Base-by-base conservation (phyloP, 495 filamentous ascomycete genomes). In the Cudoniella acicularis region DNA sequence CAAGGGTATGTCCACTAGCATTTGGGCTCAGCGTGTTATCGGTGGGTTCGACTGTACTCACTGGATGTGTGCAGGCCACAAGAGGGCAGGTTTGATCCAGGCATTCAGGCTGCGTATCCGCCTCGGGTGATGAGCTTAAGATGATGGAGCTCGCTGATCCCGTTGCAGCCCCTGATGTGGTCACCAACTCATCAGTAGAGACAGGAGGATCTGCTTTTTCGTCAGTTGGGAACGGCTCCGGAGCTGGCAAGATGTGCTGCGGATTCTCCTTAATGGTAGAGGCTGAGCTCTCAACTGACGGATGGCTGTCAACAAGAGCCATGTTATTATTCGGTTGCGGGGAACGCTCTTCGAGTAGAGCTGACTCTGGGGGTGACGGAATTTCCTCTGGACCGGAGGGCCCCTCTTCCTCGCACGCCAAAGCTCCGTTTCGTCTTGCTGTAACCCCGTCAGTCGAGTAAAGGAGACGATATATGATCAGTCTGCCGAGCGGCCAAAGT, bases 171-270 rank as follows among this genome's bases (percentile, higher is more conserved):
- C 22, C 51, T 54, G 17, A 54, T 54, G 23, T 54, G 51, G 51
- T 54, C 51, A 54, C 26, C 40, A 54, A 54, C 51, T 55, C 10
- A 55, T 55, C 11, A 55, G 52, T 55, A 55, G 30, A 55, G 36
- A 43, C 30, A 36, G 30, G 4, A 36, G 30, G 30, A 36, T 36
- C 52, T 55, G 41, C 52, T 55, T 55, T 55, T 55, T 55, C 21
- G 36, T 55, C 17, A 45, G 52, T 55, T 45, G 30, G 36, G 30
- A 55, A 45, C 30, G 52, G 10, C 52, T 55, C 36, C 20, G 20
- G 30, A 55, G 52, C 52, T 45, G 30, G 30, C 52, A 27, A 55
- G 52, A 55, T 17, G 26, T 45, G 17, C 52, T 55, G 23, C 52
- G 27, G 52, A 55, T 43, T 55, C 52, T 55, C 52, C 52, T 55